Evolutionary conservation across 2,329 filamentous ascomycete genomes (phyloP), one percentile per base, ranked within the genome.

Genomic region (Fusarium pilosicola): DNA sequence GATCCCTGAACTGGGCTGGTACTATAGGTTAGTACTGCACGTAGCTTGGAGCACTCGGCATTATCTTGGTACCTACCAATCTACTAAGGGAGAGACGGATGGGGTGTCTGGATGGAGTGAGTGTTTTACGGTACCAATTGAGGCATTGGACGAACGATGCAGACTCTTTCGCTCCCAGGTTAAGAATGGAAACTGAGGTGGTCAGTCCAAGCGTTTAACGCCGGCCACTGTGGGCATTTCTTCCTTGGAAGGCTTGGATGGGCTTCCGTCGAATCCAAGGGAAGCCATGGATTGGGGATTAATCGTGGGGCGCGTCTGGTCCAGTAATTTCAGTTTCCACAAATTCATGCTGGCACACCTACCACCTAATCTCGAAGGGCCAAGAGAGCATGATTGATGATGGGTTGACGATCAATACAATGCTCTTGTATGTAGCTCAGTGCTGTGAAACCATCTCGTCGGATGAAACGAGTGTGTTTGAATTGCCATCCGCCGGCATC

Each of bases 251-350:
- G 56, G 56, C 69, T 57, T 71, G 65, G 30, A 66, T 62, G 62
- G 56, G 42, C 55, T 58, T 48, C 46, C 65, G 42, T 67, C 39
- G 57, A 68, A 46, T 64, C 54, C 60, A 62, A 57, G 62, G 68
- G 56, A 61, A 61, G 56, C 71, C 73, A 64, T 73, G 75, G 67
- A 59, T 70, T 70, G 59, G 65, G 67, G 65, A 76, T 77, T 72
- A 69, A 66, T 46, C 73, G 75, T 77, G 75, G 75, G 74, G 75
- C 75, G 44, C 49, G 60, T 62, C 62, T 65, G 65, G 38, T 77
- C 75, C 75, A 75, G 68, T 77, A 76, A 77, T 77, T 76, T 77
- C 54, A 58, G 58, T 54, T 54, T 61, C 70, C 69, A 65, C 49
- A 61, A 36, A 56, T 59, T 51, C 51, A 55, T 56, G 52, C 30